Evolutionary conservation across 208 protist species (phyloP).

Genomic region (Porcisia hertigi): DNA sequence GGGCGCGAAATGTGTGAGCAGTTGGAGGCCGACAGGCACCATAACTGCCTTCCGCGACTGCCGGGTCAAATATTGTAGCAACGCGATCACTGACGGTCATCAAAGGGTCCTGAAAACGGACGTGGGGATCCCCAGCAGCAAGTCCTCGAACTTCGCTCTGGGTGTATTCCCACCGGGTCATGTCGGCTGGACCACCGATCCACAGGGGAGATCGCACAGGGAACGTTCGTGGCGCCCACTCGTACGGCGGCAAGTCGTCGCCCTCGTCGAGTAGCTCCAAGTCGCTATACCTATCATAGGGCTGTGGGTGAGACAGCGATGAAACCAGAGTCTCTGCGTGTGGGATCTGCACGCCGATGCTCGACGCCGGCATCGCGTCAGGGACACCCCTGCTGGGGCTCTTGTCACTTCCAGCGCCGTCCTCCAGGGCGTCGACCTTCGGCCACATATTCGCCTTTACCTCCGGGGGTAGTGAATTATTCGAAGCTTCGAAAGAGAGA

Average conservation of each 20-base stretch:
- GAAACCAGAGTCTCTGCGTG: background rate
- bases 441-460: background rate
- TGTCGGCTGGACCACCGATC: background rate
- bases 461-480: background rate
- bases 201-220: conserved; percentile 9
- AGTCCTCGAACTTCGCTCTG: background rate
- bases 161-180: background rate
- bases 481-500: conserved; percentile 14
- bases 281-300: conserved; percentile 23
- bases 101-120: conserved; percentile 7
- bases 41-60: background rate
- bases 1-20: conserved; percentile 17
- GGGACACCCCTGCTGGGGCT: background rate
- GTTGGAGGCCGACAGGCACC: background rate
- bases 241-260: conserved; percentile 21
- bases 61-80: background rate
- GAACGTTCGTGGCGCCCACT: conserved; percentile 28
- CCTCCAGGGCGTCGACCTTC: background rate
- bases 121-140: background rate
- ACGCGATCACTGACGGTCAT: background rate
- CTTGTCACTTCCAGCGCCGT: background rate
- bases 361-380: background rate
- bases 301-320: background rate
- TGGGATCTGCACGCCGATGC: background rate
- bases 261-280: conserved; percentile 8